Evolutionary conservation across 2,329 filamentous ascomycete species (phyloP).

Genomic region (Thielaviopsis punctulata): DNA sequence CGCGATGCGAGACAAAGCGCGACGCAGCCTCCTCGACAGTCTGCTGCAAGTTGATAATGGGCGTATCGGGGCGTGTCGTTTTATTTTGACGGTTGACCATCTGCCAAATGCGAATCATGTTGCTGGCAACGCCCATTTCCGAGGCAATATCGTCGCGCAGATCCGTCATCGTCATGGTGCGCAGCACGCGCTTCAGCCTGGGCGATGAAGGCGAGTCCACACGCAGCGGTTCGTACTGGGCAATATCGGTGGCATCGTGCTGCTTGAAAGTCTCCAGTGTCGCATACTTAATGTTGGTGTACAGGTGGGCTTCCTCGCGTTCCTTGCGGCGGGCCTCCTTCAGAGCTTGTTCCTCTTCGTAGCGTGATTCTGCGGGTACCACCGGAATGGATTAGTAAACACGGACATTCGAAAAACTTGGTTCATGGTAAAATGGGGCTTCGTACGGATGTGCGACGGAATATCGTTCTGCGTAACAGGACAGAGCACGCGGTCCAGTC

Average conservation of each 20-base stretch:
- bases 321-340: constrained; percentile 69
- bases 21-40: constrained; percentile 54
- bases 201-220: constrained; percentile 43
- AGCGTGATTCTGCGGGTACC: constrained; percentile 38
- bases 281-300: constrained; percentile 68
- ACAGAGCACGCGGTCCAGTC: constrained; percentile 66
- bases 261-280: constrained; percentile 65
- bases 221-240: constrained; percentile 31
- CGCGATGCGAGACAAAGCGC: constrained; percentile 37
- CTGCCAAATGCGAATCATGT: constrained; percentile 69
- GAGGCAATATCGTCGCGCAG: constrained; percentile 54
- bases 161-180: constrained; percentile 58
- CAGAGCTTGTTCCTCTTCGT: constrained; percentile 66
- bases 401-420: background rate
- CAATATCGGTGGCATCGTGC: constrained; percentile 74
- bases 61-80: constrained; percentile 78
- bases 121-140: constrained; percentile 50
- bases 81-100: constrained; percentile 99
- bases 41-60: constrained; percentile 59
- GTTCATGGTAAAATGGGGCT: background rate
- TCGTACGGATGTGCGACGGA: constrained; percentile 26
- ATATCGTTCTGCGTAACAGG: constrained; percentile 62
- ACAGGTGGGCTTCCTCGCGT: constrained; percentile 84
- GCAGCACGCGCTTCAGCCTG: constrained; percentile 53
- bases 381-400: constrained; percentile 7